phyloP scores from a whole-genome alignment of 768 basidiomycete species.

The Podaxis carcinomalis region DNA sequence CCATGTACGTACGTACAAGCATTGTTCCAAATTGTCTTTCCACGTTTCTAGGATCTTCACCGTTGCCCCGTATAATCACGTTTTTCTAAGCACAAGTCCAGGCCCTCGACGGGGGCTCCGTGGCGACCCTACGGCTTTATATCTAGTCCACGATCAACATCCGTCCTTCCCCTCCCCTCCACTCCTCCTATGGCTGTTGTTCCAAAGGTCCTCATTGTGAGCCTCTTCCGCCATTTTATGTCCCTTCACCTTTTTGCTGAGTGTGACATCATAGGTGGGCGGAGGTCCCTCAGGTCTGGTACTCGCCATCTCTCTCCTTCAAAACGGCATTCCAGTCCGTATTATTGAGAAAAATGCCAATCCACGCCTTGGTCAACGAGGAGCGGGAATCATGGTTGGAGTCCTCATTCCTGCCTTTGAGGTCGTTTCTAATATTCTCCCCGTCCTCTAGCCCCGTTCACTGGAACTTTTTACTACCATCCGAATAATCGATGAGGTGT shows the following conservation, averaged over 20 bases:
- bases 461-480: conserved; percentile 40
- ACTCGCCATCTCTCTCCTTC: conserved; percentile 12
- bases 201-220: conserved; percentile 21
- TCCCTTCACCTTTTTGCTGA: background rate
- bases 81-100: background rate
- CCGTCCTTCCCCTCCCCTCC: background rate
- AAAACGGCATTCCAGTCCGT: conserved; percentile 16
- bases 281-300: conserved; percentile 15
- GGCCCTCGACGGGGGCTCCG: background rate
- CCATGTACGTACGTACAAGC: background rate
- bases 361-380: conserved; percentile 14
- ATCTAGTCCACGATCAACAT: background rate
- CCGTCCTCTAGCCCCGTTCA: conserved; percentile 32
- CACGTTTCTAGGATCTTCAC: background rate
- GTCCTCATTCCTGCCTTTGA: background rate
- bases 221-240: conserved; percentile 3
- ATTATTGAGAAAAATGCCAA: conserved; percentile 14
- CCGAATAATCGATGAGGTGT: conserved; percentile 31
- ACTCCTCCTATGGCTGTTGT: conserved; percentile 1
- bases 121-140: background rate
- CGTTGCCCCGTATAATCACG: background rate
- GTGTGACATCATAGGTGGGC: conserved; percentile 9
- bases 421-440: background rate
- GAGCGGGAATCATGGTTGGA: conserved; percentile 6
- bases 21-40: background rate